phyloP scores from a whole-genome alignment of 2,329 filamentous ascomycete genomes.

The Fusarium sp. region DNA sequence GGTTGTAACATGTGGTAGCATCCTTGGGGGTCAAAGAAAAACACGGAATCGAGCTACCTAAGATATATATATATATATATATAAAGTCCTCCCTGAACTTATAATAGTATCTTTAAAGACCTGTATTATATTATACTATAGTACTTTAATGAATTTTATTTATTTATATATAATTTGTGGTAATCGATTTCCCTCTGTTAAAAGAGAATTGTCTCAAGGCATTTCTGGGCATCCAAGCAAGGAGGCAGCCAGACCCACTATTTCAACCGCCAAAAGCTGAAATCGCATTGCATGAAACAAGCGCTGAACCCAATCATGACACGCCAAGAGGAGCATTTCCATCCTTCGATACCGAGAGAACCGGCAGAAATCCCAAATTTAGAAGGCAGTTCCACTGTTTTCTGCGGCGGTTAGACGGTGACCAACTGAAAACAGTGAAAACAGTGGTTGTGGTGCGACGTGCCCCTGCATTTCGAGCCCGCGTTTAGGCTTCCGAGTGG shows the following conservation, averaged over 20 bases:
- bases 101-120: too few species aligned
- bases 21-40: too few species aligned
- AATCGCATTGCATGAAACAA: slow-evolving; percentile 13
- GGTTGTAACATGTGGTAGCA: slow-evolving; percentile 31
- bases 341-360: slow-evolving; percentile 2
- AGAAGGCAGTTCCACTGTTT: slow-evolving; percentile 20
- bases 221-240: too few species aligned
- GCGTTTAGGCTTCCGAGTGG: background rate
- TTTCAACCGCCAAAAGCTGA: background rate
- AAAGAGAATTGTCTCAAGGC: too few species aligned
- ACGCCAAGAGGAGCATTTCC: slow-evolving; percentile 12
- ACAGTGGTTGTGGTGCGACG: slow-evolving; percentile 41
- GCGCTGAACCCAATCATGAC: slow-evolving; percentile 16
- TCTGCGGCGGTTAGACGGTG: slow-evolving; percentile 25
- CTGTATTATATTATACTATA: too few species aligned
- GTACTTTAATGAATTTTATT: too few species aligned
- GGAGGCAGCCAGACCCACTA: slow-evolving; percentile 9
- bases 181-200: too few species aligned
- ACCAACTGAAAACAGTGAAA: slow-evolving; percentile 36
- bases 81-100: too few species aligned
- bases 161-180: too few species aligned
- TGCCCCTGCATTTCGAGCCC: slow-evolving; percentile 31
- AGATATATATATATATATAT: too few species aligned
- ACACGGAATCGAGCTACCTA: too few species aligned
- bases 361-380: slow-evolving; percentile 26